phyloP scores from a whole-genome alignment of 1,284 basidiomycete genomes.

The Phellopilus nigrolimitatus region DNA sequence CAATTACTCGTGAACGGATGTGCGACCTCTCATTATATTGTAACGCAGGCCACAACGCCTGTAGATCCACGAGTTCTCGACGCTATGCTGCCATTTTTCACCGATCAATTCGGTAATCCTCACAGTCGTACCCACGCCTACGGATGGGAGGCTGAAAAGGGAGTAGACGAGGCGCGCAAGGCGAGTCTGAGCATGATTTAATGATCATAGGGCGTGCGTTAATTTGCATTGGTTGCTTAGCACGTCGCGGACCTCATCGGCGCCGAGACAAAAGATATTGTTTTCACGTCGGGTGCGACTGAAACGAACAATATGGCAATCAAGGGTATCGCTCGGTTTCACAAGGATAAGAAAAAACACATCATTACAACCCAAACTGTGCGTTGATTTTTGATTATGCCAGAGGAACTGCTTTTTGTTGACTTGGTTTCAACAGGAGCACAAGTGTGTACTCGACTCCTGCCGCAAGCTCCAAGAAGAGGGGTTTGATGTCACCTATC shows the following conservation, averaged over 20 bases:
- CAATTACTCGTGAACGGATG: constrained; percentile 14
- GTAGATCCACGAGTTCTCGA: constrained; percentile 97
- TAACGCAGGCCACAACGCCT: constrained; percentile 85
- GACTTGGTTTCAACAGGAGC: constrained; percentile 60
- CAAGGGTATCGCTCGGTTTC: constrained; percentile 95
- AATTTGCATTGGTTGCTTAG: constrained; percentile 33
- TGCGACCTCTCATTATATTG: constrained; percentile 8
- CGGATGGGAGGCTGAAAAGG: constrained; percentile 98
- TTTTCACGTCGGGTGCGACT: constrained; percentile 98
- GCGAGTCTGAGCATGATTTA: constrained; percentile 35
- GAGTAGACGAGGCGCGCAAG: constrained; percentile 88
- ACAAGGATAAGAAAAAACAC: constrained; percentile 86
- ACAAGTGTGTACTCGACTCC: constrained; percentile 99
- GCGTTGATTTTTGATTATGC: constrained; percentile 26
- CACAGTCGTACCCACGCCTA: constrained; percentile 98
- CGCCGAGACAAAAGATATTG: constrained; percentile 92
- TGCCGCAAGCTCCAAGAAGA: constrained; percentile 94
- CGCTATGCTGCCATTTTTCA: constrained; percentile 94
- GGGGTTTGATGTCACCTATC: constrained; percentile 97
- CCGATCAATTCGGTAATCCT: constrained; percentile 97
- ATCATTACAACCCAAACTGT: constrained; percentile 91
- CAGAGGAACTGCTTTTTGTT: no score
- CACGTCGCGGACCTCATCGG: constrained; percentile 90
- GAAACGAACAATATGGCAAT: constrained; percentile 99
- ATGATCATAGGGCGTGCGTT: constrained; percentile 39